phyloP scores from a whole-genome alignment of 192 early-diverging fungal genomes.

The Mortierella antarctica region DNA sequence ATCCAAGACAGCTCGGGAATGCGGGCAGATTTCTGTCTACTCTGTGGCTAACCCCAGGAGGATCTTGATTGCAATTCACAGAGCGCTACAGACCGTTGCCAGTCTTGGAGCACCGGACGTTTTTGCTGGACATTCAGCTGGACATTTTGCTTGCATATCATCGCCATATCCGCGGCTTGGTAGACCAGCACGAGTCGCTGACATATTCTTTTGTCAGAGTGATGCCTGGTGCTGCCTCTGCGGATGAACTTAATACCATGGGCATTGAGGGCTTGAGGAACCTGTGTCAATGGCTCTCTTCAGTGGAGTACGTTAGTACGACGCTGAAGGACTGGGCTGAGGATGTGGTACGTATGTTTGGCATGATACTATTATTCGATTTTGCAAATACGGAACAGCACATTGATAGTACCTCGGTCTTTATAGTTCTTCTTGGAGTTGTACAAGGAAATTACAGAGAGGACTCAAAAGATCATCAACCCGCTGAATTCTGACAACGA shows the following conservation, averaged over 20 bases:
- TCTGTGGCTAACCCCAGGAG: neutral
- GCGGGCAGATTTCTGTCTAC: neutral
- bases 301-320: slow-evolving; percentile 55
- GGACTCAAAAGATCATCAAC: slow-evolving; percentile 14
- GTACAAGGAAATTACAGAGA: slow-evolving; percentile 54
- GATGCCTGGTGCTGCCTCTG: slow-evolving; percentile 61
- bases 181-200: slow-evolving; percentile 64
- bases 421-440: slow-evolving; percentile 66
- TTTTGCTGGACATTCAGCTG: slow-evolving; percentile 72
- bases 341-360: slow-evolving; percentile 56
- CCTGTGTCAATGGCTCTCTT: slow-evolving; percentile 65
- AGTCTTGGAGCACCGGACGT: slow-evolving; percentile 64
- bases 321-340: slow-evolving; percentile 64
- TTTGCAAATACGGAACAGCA: neutral
- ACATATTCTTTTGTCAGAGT: slow-evolving; percentile 64
- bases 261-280: slow-evolving; percentile 57
- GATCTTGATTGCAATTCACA: slow-evolving; percentile 14
- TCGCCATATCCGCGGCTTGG: slow-evolving; percentile 60
- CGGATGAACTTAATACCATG: slow-evolving; percentile 55
- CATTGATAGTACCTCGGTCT: neutral
- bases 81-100: slow-evolving; percentile 71
- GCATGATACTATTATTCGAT: neutral
- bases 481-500: slow-evolving; percentile 33
- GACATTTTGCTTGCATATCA: slow-evolving; percentile 67
- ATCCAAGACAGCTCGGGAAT: neutral